Conservation (phyloP, 208 protist genomes). For the Crithidia sp. region DNA sequence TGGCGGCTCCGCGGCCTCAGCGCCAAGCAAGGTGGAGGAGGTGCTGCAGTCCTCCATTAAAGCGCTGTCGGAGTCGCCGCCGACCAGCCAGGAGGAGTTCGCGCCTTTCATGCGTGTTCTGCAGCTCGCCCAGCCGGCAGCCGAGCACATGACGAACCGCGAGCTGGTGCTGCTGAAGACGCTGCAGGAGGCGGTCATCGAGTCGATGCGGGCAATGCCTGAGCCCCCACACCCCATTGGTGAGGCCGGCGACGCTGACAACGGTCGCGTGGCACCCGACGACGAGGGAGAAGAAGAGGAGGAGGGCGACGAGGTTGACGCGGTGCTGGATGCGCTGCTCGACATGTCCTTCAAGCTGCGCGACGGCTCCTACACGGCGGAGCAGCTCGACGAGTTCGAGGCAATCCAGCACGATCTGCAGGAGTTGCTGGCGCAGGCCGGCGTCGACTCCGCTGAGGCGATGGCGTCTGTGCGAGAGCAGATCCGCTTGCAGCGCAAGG, state of each 20-base stretch:
- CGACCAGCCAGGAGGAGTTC: conserved; percentile 37
- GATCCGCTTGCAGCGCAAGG: conserved; percentile 50
- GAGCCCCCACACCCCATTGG: conserved; percentile 1
- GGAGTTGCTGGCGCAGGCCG: conserved; percentile 17
- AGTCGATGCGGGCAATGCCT: conserved; percentile 17
- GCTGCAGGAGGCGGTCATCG: conserved; percentile 53
- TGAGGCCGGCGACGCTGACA: neutral
- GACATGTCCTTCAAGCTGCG: conserved; percentile 63
- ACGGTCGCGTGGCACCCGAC: conserved; percentile 1
- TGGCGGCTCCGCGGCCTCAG: neutral
- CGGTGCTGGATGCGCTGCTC: conserved; percentile 41
- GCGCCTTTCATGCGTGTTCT: conserved; percentile 52
- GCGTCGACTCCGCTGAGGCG: conserved; percentile 33
- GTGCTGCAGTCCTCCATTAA: conserved; percentile 26
- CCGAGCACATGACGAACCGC: conserved; percentile 35
- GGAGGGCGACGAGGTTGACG: conserved; percentile 10
- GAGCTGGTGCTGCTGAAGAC: conserved; percentile 49
- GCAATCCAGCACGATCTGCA: conserved; percentile 32
- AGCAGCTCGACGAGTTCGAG: conserved; percentile 55
- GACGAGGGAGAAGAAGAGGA: conserved; percentile 17
- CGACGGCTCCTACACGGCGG: conserved; percentile 43
- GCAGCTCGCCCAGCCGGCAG: conserved; percentile 25
- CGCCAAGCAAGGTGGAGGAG: conserved; percentile 25
- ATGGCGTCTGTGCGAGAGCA: conserved; percentile 60
- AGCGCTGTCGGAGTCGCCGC: conserved; percentile 21